Evolutionary conservation across 352 stramenopile genomes (phyloP).

Genomic region (Peronospora destructor): DNA sequence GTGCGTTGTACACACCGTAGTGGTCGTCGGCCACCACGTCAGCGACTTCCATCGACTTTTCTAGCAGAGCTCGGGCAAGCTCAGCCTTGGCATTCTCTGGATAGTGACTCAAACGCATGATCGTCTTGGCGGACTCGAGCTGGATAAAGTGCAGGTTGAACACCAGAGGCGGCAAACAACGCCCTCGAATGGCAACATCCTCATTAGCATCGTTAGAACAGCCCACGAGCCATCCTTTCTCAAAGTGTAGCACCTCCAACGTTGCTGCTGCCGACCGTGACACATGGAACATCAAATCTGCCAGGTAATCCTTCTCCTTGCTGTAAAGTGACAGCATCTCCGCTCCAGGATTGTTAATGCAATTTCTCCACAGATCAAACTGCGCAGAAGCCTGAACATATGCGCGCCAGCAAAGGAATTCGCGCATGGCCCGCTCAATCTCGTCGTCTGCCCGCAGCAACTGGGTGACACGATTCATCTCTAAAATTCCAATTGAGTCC

Average conservation of each 20-base stretch:
- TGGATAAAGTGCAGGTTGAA: slow-evolving; percentile 76
- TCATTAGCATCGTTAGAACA: slow-evolving; percentile 42
- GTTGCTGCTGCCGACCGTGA: slow-evolving; percentile 40
- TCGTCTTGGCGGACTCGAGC: slow-evolving; percentile 61
- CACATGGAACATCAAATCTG: slow-evolving; percentile 72
- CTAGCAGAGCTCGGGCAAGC: slow-evolving; percentile 49
- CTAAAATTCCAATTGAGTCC: slow-evolving; percentile 60
- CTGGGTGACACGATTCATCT: slow-evolving; percentile 44
- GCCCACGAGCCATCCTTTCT: slow-evolving; percentile 63
- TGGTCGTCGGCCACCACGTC: slow-evolving; percentile 75
- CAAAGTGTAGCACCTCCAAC: slow-evolving; percentile 75
- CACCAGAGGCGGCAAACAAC: slow-evolving; percentile 61
- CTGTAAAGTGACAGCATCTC: slow-evolving; percentile 42
- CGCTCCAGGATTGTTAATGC: slow-evolving; percentile 26
- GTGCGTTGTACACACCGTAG: slow-evolving; percentile 54
- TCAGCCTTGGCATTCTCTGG: slow-evolving; percentile 46
- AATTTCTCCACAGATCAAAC: slow-evolving; percentile 71
- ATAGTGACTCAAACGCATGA: slow-evolving; percentile 68
- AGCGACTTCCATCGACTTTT: slow-evolving; percentile 70
- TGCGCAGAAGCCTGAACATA: slow-evolving; percentile 57
- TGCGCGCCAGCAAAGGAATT: slow-evolving; percentile 63
- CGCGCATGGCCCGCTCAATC: slow-evolving; percentile 49
- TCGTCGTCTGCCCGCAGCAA: slow-evolving; percentile 36
- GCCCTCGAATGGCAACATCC: slow-evolving; percentile 36
- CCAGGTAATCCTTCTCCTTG: slow-evolving; percentile 72